phyloP scores from a whole-genome alignment of 306 rosid genomes.

The Cucumis sativus region DNA sequence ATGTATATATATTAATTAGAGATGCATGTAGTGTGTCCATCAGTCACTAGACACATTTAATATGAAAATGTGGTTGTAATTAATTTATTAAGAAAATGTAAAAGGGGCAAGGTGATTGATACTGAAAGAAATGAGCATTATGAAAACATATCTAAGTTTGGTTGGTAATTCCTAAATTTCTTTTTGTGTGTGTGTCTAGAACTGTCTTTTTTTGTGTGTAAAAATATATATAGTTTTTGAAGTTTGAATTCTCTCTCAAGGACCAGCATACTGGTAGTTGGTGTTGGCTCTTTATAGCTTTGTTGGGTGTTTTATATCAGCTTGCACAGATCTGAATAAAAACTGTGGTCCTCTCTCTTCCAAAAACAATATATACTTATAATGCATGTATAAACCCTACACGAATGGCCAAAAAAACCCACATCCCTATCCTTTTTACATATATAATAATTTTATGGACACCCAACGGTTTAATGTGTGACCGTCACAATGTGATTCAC shows the following conservation, averaged over 20 bases:
- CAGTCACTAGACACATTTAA: not conserved
- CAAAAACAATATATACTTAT: not conserved
- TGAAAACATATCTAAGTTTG: not conserved
- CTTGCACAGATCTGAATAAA: slow-evolving; percentile 32
- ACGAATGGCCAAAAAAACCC: slow-evolving; percentile 3
- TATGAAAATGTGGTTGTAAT: not conserved
- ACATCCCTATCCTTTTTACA: not conserved
- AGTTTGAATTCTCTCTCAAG: slow-evolving; percentile 27
- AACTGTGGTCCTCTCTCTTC: slow-evolving; percentile 26
- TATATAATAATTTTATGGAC: too few relatives aligned
- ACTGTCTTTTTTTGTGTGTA: not conserved
- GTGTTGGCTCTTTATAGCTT: slow-evolving; percentile 46
- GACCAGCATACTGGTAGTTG: slow-evolving; percentile 44
- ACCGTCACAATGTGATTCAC: not conserved
- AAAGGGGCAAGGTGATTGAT: not conserved
- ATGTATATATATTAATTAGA: not conserved
- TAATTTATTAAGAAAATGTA: not conserved
- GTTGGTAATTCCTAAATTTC: not conserved
- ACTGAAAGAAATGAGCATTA: not conserved
- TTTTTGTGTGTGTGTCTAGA: not conserved
- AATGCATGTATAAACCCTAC: not conserved
- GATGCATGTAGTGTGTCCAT: not conserved
- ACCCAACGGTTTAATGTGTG: not conserved
- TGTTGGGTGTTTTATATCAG: slow-evolving; percentile 48
- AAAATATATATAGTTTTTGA: not conserved